Conservation (phyloP, 2,329 filamentous ascomycete species). For the Clonostachys chloroleuca region DNA sequence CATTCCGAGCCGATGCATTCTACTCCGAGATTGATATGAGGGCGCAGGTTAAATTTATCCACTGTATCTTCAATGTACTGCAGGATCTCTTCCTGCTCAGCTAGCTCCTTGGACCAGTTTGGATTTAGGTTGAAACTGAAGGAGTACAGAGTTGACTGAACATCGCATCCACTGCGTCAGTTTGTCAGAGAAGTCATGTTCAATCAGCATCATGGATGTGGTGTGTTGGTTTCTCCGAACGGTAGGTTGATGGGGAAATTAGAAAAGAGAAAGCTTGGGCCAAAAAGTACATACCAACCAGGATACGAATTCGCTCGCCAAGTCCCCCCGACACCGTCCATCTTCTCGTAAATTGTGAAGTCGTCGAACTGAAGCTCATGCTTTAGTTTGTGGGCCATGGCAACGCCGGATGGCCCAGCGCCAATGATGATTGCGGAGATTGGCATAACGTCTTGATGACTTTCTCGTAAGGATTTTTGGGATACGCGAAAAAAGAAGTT, state of each 20-base stretch:
- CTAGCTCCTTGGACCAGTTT: conserved; percentile 26
- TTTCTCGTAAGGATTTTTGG: no score
- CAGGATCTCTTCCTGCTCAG: conserved; percentile 26
- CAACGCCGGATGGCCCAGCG: conserved; percentile 11
- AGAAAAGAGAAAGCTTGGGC: not conserved
- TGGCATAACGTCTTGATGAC: not conserved
- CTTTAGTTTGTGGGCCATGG: conserved; percentile 11
- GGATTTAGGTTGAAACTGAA: conserved; percentile 34
- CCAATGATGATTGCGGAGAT: conserved; percentile 10
- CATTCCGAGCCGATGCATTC: conserved; percentile 14
- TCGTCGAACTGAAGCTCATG: conserved; percentile 10
- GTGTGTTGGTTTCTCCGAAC: not conserved
- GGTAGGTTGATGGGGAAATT: not conserved
- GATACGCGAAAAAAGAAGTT: no score
- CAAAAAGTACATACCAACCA: not conserved
- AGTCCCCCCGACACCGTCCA: conserved; percentile 11
- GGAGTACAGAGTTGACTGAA: conserved; percentile 25
- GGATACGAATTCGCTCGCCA: conserved; percentile 11
- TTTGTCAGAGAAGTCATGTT: no score
- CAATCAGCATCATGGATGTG: no score
- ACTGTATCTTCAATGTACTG: conserved; percentile 11
- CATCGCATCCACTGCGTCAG: conserved; percentile 8
- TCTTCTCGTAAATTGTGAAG: conserved; percentile 13
- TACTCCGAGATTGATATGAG: conserved; percentile 9
- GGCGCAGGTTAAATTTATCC: conserved; percentile 10